Evolutionary conservation across 2,329 filamentous ascomycete species (phyloP).

Genomic region (Tolypocladium ovalisporum): DNA sequence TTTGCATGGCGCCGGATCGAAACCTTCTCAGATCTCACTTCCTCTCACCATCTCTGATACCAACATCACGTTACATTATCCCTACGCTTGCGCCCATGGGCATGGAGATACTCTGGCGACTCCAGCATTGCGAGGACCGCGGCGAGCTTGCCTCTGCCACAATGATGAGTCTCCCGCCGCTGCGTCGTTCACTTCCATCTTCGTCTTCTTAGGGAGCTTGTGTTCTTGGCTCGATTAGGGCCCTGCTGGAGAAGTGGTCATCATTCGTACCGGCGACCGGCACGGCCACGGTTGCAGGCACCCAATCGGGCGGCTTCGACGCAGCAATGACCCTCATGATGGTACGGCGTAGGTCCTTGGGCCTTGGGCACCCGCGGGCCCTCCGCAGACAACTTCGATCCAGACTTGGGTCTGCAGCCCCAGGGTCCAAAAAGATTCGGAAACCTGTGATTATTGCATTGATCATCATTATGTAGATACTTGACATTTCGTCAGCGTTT

Average conservation of each 20-base stretch:
- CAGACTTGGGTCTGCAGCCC: background rate
- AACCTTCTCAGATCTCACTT: background rate
- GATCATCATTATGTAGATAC: no score
- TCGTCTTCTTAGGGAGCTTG: no score
- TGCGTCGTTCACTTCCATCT: background rate
- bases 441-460: background rate
- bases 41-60: background rate
- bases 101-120: background rate
- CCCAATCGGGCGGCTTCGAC: background rate
- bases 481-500: background rate
- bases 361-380: background rate
- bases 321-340: background rate
- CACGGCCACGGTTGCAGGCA: background rate
- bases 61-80: background rate
- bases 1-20: background rate
- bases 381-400: background rate
- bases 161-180: background rate
- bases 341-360: background rate
- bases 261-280: background rate
- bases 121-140: background rate
- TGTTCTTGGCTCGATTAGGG: background rate
- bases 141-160: background rate
- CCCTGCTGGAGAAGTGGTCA: background rate
- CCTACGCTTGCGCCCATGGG: background rate
- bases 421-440: background rate